Evolutionary conservation across 108 stramenopile species (phyloP).

Genomic region (Skeletonema marinoi): DNA sequence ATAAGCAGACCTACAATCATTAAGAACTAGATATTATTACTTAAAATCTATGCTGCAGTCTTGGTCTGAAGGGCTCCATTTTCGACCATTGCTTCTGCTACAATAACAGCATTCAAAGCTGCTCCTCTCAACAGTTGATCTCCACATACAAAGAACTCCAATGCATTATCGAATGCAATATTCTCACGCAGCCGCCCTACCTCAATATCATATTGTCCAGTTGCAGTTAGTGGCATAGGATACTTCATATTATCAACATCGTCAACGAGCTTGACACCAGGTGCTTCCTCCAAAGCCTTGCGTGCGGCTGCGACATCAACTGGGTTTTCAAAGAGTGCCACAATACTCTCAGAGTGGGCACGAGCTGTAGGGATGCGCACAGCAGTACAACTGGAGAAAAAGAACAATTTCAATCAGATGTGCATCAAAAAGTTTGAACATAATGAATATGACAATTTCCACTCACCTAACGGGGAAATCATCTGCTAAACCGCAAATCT

Average conservation of each 20-base stretch:
- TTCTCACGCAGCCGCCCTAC: slow-evolving; percentile 88
- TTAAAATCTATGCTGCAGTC: neutral
- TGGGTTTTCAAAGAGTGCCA: slow-evolving; percentile 89
- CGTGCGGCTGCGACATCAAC: slow-evolving; percentile 84
- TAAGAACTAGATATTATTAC: neutral
- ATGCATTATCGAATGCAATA: slow-evolving; percentile 88
- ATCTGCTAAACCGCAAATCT: slow-evolving; percentile 86
- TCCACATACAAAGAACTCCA: slow-evolving; percentile 97
- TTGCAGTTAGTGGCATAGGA: slow-evolving; percentile 97
- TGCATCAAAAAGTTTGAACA: neutral
- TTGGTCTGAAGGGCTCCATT: slow-evolving; percentile 86
- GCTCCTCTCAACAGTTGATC: slow-evolving; percentile 98
- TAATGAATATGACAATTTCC: neutral
- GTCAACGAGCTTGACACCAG: slow-evolving; percentile 87
- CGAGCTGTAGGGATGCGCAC: slow-evolving; percentile 98
- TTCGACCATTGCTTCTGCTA: slow-evolving; percentile 90
- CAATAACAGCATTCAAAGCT: slow-evolving; percentile 96
- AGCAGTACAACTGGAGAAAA: slow-evolving; percentile 75
- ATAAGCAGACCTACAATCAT: neutral
- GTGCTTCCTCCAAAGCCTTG: slow-evolving; percentile 71
- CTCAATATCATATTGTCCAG: slow-evolving; percentile 95
- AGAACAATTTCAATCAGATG: neutral
- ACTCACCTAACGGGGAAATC: slow-evolving; percentile 76
- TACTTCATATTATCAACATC: slow-evolving; percentile 72
- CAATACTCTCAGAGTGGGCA: slow-evolving; percentile 96